A percentile compares a stretch with the other conserved stretches of the same genome.
Evolutionary conservation across 1,284 basidiomycete species (phyloP).

Genomic region (Ganoderma leucocontextum): DNA sequence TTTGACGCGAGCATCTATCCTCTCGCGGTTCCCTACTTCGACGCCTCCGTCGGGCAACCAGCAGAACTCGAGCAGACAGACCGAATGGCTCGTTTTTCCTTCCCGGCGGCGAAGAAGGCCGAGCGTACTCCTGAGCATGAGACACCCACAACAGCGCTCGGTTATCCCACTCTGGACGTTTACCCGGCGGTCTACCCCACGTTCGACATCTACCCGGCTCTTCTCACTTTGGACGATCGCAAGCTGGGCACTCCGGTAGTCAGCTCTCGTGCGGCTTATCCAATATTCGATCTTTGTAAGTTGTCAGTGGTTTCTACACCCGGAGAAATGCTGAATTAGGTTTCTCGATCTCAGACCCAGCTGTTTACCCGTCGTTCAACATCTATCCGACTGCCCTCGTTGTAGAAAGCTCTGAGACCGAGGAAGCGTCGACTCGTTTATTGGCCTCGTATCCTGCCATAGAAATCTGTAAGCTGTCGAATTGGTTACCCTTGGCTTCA

Average conservation of each 20-base stretch:
- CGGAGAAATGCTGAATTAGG: neutral
- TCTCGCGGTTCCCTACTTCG: constrained; percentile 37
- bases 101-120: constrained; percentile 30
- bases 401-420: constrained; percentile 6
- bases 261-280: constrained; percentile 35
- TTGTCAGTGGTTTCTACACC: neutral
- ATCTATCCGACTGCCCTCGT: constrained; percentile 36
- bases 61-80: constrained; percentile 4
- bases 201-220: constrained; percentile 41
- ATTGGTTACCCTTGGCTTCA: too few relatives aligned
- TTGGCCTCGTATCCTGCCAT: constrained; percentile 20
- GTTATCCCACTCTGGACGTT: constrained; percentile 42
- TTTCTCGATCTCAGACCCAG: constrained; percentile 30
- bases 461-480: constrained; percentile 23
- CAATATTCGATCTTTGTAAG: constrained; percentile 47
- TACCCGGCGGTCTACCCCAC: constrained; percentile 52
- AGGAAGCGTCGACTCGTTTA: constrained; percentile 11
- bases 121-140: constrained; percentile 5
- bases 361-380: constrained; percentile 39
- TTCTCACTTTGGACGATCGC: constrained; percentile 22
- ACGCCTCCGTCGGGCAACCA: constrained; percentile 13
- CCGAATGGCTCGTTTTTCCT: constrained; percentile 30
- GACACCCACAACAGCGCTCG: constrained; percentile 11
- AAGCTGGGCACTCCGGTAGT: constrained; percentile 19
- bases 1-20: constrained; percentile 14